A percentile compares a stretch with the other conserved stretches of the same genome.
These are phyloP conservation scores for Suillus subalutaceus DNA, from an alignment of 768 basidiomycete species.

Conservation along the genomic window DNA sequence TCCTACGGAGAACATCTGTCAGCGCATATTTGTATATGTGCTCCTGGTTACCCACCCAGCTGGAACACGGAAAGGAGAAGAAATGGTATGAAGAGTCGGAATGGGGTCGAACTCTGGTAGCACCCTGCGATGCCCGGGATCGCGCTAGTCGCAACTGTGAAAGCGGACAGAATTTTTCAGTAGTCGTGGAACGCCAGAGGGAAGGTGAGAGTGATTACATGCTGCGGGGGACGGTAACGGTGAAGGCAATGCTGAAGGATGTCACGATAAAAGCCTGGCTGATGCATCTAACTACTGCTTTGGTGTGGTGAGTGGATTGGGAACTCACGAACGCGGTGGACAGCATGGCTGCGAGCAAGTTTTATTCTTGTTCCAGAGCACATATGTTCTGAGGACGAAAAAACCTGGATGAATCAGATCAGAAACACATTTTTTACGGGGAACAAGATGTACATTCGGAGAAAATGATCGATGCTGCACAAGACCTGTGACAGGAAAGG, in stretches of 20 bases:
- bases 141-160: background rate
- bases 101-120: background rate
- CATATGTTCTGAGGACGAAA: background rate
- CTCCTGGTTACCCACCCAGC: background rate
- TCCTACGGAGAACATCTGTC: background rate
- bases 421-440: background rate
- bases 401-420: background rate
- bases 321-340: background rate
- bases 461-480: background rate
- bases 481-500: background rate
- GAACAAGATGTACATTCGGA: background rate
- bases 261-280: background rate
- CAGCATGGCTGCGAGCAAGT: background rate
- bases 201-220: background rate
- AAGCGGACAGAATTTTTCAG: background rate
- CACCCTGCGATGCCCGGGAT: constrained; percentile 1
- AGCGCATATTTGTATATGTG: background rate
- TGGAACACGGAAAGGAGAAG: background rate
- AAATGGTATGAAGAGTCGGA: background rate
- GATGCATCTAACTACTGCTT: background rate
- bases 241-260: background rate
- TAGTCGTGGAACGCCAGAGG: background rate
- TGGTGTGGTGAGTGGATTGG: background rate
- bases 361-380: background rate
- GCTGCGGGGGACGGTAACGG: background rate